Base-by-base conservation (phyloP, 176 grass and related monocot species). In the Pontederia crassipes region DNA sequence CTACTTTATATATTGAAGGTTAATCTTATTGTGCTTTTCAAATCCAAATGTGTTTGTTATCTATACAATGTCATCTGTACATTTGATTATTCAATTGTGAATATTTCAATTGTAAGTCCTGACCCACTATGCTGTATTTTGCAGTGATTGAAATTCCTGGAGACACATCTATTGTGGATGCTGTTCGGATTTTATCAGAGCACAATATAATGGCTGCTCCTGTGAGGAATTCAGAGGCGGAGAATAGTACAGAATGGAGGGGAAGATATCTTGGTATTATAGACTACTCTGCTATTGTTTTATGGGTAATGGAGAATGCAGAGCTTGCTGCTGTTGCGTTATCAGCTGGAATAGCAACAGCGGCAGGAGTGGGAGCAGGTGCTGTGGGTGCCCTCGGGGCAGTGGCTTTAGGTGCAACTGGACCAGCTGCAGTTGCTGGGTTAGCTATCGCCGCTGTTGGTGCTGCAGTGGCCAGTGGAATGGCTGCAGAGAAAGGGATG, bases 81-180 rank as follows among this genome's bases (percentile, higher is more conserved):
- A 40, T 17, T 11, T 14, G 8, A 17, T 17, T 45, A 45, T 45
- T 14, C 14, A 45, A 15, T 12, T 59, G 8, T 13, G 8, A 16
- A 45, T 46, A 15, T 62, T 40, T 45, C 59, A 17, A 1, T 10
- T 32, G 8, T 28, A 27, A 65, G 5, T 49, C 14, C 8, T 26
- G 7, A 51, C 46, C 46, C 11, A 56, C 53, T 26, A 7, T 7
- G 2, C 32, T 40, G 32, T 1, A 40, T 7, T 12, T 2, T 48
- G 28, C 75, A 95, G 91, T 95, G 28, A 83, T 89, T 82, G 91
- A 90, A 72, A 82, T 95, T 74, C 61, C 74, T 7, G 91, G 91
- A 48, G 83, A 90, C 50, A 85, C 71, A 63, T 76, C 77, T 16
- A 28, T 95, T 52, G 69, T 90, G 61, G 91, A 82, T 7, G 78